Evolutionary conservation across 2,329 filamentous ascomycete species (phyloP).

Genomic region (Epichloe festucae): DNA sequence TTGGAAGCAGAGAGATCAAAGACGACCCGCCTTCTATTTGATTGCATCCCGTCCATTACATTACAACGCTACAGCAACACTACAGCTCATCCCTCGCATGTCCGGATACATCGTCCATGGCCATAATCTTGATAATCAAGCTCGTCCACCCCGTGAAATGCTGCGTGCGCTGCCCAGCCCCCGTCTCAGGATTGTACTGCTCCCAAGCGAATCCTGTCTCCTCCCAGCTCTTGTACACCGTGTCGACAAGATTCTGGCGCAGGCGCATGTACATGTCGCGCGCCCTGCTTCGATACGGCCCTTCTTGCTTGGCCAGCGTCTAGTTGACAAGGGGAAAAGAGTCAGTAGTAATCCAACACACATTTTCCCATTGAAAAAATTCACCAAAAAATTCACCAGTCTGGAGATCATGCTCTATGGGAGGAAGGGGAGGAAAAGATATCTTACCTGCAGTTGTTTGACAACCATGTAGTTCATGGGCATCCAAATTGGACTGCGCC

Average conservation of each 20-base stretch:
- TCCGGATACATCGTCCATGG: conserved; percentile 61
- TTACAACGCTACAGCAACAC: neutral
- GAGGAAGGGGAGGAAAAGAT: too few species aligned
- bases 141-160: conserved; percentile 99
- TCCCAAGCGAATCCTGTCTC: conserved; percentile 97
- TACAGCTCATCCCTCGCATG: conserved; percentile 35
- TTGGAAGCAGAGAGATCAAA: too few species aligned
- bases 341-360: neutral
- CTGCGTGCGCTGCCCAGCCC: conserved; percentile 85
- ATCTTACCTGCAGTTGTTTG: conserved; percentile 59
- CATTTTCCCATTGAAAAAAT: neutral
- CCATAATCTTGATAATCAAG: conserved; percentile 93
- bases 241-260: conserved; percentile 74
- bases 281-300: conserved; percentile 57
- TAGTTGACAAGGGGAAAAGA: conserved; percentile 5
- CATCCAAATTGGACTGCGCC: conserved; percentile 89
- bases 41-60: too few species aligned
- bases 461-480: conserved; percentile 89
- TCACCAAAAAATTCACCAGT: too few species aligned
- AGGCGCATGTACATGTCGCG: conserved; percentile 62
- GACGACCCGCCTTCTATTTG: too few species aligned
- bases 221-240: conserved; percentile 77
- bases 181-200: conserved; percentile 91
- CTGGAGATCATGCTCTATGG: too few species aligned
- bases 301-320: conserved; percentile 51